A percentile compares a stretch with the other conserved stretches of the same genome.
Conservation (phyloP, 306 rosid species). For the Quercus cerris region DNA sequence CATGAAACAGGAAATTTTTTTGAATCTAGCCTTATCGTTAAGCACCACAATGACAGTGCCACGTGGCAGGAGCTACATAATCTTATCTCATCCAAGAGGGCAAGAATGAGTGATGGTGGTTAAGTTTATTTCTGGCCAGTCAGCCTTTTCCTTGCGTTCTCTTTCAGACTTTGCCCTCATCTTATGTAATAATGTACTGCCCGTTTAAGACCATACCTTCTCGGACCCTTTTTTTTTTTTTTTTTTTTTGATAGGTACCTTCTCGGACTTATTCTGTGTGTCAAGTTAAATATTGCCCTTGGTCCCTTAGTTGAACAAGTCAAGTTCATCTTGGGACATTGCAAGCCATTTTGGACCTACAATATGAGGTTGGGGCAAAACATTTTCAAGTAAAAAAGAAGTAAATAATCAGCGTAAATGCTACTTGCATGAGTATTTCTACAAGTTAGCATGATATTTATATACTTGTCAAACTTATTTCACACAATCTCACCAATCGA, state of each 20-base stretch:
- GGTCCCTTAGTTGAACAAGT: not conserved
- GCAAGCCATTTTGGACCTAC: not conserved
- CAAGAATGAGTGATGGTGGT: conserved; percentile 45
- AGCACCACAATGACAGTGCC: conserved; percentile 42
- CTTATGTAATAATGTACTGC: not conserved
- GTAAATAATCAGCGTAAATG: too few relatives aligned
- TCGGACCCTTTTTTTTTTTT: not conserved
- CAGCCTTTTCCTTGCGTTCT: not conserved
- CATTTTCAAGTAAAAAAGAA: too few relatives aligned
- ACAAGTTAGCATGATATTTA: too few relatives aligned
- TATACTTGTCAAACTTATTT: too few relatives aligned
- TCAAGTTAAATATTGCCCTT: not conserved
- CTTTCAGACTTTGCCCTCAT: conserved; percentile 5
- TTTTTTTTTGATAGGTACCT: too few relatives aligned
- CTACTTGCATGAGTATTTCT: too few relatives aligned
- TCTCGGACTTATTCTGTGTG: too few relatives aligned
- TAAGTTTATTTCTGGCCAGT: conserved; percentile 12
- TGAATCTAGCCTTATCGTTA: conserved; percentile 48
- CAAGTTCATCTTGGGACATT: not conserved
- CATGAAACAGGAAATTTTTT: conserved; percentile 23
- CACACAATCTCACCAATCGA: too few relatives aligned
- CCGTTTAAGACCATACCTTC: conserved; percentile 19
- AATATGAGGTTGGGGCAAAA: too few relatives aligned
- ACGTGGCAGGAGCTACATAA: conserved; percentile 36
- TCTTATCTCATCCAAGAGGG: conserved; percentile 41